Conservation (phyloP, 2,329 filamentous ascomycete species). For the Pseudocercospora musae region DNA sequence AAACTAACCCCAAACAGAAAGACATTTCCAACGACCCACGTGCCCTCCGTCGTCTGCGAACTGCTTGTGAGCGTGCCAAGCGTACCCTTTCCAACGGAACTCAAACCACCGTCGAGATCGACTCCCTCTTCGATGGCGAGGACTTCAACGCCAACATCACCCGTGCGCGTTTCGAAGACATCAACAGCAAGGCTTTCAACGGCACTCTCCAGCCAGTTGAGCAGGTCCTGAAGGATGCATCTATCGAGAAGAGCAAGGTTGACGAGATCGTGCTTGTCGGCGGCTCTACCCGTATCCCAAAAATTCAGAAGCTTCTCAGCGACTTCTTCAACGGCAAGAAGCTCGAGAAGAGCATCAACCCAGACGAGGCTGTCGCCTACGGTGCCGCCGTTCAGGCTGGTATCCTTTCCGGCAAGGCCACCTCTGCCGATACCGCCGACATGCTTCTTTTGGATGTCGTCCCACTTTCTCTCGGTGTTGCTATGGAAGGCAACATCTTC, state of each 20-base stretch:
- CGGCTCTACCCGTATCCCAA: conserved; percentile 97
- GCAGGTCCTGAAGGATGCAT: conserved; percentile 92
- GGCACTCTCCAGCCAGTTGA: conserved; percentile 93
- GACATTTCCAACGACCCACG: conserved; percentile 78
- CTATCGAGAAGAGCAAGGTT: conserved; percentile 82
- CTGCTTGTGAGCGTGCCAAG: conserved; percentile 99
- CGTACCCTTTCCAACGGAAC: conserved; percentile 96
- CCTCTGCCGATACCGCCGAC: conserved; percentile 88
- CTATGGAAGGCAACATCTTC: conserved; percentile 99
- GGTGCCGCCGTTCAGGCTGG: conserved; percentile 98
- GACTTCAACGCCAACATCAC: conserved; percentile 98
- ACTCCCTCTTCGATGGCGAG: conserved; percentile 96
- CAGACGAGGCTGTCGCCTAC: conserved; percentile 97
- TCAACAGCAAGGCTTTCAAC: conserved; percentile 92
- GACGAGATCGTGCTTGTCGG: conserved; percentile 99
- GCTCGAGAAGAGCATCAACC: conserved; percentile 99
- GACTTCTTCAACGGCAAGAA: conserved; percentile 99
- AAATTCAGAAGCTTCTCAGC: conserved; percentile 97
- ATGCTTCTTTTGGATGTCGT: conserved; percentile 94
- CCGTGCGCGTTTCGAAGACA: conserved; percentile 97
- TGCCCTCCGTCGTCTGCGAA: conserved; percentile 91
- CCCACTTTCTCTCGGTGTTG: conserved; percentile 94
- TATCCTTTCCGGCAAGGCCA: conserved; percentile 97
- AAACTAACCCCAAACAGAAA: too few species aligned
- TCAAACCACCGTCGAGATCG: conserved; percentile 96